phyloP scores from a whole-genome alignment of 2,329 filamentous ascomycete genomes.

The Trichoderma arundinaceum region DNA sequence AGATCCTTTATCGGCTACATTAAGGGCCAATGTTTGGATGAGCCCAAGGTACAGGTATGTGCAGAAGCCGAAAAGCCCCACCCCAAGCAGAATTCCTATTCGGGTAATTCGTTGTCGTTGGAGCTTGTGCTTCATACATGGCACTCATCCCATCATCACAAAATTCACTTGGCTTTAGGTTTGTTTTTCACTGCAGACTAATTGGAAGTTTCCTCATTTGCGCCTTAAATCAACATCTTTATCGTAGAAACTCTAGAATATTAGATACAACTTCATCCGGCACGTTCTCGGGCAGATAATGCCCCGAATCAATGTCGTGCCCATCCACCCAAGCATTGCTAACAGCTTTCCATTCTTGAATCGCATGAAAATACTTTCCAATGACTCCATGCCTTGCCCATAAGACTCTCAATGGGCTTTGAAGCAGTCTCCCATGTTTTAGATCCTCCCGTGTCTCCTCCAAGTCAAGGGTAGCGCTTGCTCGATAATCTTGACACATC shows the following conservation, averaged over 20 bases:
- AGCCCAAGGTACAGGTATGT: not conserved
- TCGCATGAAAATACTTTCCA: constrained; percentile 54
- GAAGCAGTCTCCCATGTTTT: constrained; percentile 49
- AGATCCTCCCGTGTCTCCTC: constrained; percentile 55
- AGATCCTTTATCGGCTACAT: not conserved
- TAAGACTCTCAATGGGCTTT: constrained; percentile 54
- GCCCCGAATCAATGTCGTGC: constrained; percentile 52
- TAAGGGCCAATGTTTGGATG: not conserved
- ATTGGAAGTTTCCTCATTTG: no score
- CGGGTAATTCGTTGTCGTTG: not conserved
- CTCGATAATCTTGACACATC: constrained; percentile 63
- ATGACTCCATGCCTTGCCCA: constrained; percentile 58
- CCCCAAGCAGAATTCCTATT: constrained; percentile 1
- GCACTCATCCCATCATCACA: no score
- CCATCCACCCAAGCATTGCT: constrained; percentile 47
- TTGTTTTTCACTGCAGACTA: no score
- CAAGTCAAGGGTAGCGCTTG: constrained; percentile 57
- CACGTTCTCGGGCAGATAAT: constrained; percentile 58
- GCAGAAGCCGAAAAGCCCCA: not conserved
- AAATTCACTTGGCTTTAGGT: no score
- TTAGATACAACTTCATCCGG: constrained; percentile 45
- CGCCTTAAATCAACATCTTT: not conserved
- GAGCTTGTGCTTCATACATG: no score
- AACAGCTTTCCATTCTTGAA: constrained; percentile 58
- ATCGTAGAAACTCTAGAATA: not conserved